These are phyloP conservation scores for Spencermartinsiella europaea DNA, from an alignment of 805 yeast genomes.

Conservation along the genomic window DNA sequence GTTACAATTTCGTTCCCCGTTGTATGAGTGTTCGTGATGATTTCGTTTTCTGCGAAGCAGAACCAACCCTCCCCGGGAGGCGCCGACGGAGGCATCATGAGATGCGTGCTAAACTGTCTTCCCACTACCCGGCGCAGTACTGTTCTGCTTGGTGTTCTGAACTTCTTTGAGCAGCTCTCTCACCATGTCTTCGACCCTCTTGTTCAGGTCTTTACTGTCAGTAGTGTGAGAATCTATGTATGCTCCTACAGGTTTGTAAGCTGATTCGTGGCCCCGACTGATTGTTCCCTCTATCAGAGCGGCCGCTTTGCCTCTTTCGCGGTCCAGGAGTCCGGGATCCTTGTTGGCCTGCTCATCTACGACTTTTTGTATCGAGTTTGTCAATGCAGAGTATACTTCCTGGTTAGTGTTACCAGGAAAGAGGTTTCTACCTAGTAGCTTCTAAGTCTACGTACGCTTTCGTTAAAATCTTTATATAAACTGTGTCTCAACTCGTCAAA, in stretches of 20 bases:
- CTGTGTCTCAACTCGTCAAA: slow-evolving; percentile 22
- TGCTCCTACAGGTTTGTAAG: not conserved
- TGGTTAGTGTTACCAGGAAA: not conserved
- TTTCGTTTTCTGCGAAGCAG: too few species aligned
- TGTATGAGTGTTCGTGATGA: too few species aligned
- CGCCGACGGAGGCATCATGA: too few species aligned
- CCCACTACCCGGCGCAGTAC: not conserved
- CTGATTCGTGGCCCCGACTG: slow-evolving; percentile 12
- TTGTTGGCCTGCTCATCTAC: slow-evolving; percentile 22
- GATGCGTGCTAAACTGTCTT: too few species aligned
- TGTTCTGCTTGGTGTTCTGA: not conserved
- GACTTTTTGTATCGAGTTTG: slow-evolving; percentile 16
- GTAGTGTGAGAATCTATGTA: slow-evolving; percentile 17
- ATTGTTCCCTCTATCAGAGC: slow-evolving; percentile 23
- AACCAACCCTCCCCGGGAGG: too few species aligned
- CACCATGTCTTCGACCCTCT: slow-evolving; percentile 10
- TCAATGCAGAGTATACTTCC: slow-evolving; percentile 15
- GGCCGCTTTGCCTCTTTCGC: slow-evolving; percentile 24
- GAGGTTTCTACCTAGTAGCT: not conserved
- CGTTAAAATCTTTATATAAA: slow-evolving; percentile 19
- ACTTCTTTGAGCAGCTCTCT: not conserved
- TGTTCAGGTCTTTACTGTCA: slow-evolving; percentile 1
- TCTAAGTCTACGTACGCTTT: slow-evolving; percentile 15
- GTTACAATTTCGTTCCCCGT: too few species aligned
- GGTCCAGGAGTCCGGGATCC: slow-evolving; percentile 20